These are phyloP conservation scores for Aphanoascus verrucosus DNA, from an alignment of 2,329 filamentous ascomycete genomes.

Conservation along the genomic window DNA sequence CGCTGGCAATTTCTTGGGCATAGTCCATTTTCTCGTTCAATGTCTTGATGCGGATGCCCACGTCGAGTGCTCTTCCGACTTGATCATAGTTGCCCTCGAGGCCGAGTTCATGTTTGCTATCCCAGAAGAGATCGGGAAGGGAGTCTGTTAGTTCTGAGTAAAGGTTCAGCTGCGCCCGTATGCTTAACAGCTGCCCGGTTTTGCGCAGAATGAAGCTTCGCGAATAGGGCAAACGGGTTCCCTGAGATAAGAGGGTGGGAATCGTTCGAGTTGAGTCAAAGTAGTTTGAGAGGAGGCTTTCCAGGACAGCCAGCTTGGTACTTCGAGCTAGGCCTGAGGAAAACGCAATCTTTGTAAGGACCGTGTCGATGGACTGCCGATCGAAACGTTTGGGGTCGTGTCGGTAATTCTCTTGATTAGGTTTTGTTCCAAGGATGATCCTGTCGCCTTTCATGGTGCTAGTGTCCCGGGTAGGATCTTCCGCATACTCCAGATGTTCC, in stretches of 20 bases:
- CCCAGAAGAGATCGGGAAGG: slow-evolving; percentile 94
- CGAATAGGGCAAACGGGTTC: slow-evolving; percentile 52
- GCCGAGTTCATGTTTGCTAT: slow-evolving; percentile 74
- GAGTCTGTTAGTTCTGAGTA: slow-evolving; percentile 95
- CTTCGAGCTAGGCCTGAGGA: slow-evolving; percentile 85
- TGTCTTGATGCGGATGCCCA: slow-evolving; percentile 78
- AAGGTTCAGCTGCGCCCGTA: slow-evolving; percentile 87
- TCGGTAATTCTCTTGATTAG: slow-evolving; percentile 21
- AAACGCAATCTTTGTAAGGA: slow-evolving; percentile 90
- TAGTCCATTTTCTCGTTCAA: slow-evolving; percentile 98
- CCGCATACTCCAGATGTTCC: slow-evolving; percentile 79
- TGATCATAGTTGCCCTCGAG: slow-evolving; percentile 93
- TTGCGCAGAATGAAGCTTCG: slow-evolving; percentile 79
- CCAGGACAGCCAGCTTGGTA: slow-evolving; percentile 86
- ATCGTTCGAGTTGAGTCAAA: slow-evolving; percentile 79
- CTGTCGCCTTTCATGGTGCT: slow-evolving; percentile 77
- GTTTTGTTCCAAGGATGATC: slow-evolving; percentile 74
- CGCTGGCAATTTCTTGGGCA: slow-evolving; percentile 84
- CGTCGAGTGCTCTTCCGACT: slow-evolving; percentile 79
- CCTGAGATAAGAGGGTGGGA: slow-evolving; percentile 62
- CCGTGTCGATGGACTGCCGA: slow-evolving; percentile 44
- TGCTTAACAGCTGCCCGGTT: slow-evolving; percentile 79
- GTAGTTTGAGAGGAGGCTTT: slow-evolving; percentile 70
- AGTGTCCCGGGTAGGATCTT: slow-evolving; percentile 60
- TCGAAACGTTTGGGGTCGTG: slow-evolving; percentile 18